These are phyloP conservation scores for Chaetomium strumarium DNA, from an alignment of 2,329 filamentous ascomycete species.

Conservation along the genomic window DNA sequence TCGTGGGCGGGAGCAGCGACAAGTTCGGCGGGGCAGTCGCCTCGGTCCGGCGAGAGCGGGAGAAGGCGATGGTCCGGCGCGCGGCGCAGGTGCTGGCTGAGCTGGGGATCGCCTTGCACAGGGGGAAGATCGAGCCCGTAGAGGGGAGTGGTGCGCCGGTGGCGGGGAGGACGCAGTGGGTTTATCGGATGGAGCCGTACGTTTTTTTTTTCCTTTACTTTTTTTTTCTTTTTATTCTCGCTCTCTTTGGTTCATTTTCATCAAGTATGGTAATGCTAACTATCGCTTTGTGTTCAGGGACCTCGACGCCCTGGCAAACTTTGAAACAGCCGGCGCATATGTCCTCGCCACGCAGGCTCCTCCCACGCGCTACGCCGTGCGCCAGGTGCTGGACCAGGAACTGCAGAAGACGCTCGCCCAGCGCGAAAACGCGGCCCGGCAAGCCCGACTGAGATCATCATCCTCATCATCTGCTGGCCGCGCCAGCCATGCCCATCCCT, in stretches of 20 bases:
- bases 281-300: slow-evolving; percentile 36
- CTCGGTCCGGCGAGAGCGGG: slow-evolving; percentile 79
- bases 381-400: slow-evolving; percentile 90
- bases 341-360: slow-evolving; percentile 55
- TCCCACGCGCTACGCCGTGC: slow-evolving; percentile 83
- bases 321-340: slow-evolving; percentile 58
- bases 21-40: slow-evolving; percentile 50
- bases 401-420: slow-evolving; percentile 66
- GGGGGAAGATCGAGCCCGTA: slow-evolving; percentile 69
- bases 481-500: slow-evolving; percentile 23
- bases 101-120: slow-evolving; percentile 74
- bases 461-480: slow-evolving; percentile 8
- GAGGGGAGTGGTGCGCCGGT: slow-evolving; percentile 28
- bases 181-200: slow-evolving; percentile 91
- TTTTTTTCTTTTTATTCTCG: background rate
- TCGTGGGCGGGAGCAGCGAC: slow-evolving; percentile 61
- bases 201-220: background rate
- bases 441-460: slow-evolving; percentile 53
- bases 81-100: slow-evolving; percentile 80
- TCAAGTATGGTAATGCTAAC: background rate
- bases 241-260: background rate
- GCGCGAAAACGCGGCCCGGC: slow-evolving; percentile 60
- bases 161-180: slow-evolving; percentile 58
- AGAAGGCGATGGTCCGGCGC: slow-evolving; percentile 72
- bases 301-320: slow-evolving; percentile 73